Conservation (phyloP, 192 early-diverging fungal species). For the Mortierella antarctica region DNA sequence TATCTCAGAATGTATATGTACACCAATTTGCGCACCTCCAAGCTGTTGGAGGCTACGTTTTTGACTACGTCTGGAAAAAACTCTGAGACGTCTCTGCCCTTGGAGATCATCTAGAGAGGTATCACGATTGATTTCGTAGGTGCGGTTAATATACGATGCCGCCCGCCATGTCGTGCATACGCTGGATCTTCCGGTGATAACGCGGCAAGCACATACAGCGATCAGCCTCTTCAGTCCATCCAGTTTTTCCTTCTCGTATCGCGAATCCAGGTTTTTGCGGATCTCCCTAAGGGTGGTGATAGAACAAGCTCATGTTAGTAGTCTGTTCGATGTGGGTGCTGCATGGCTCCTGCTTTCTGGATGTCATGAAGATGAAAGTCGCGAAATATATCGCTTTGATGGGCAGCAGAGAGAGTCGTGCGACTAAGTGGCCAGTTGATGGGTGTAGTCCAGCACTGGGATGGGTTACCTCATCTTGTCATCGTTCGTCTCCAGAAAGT, state of each 20-base stretch:
- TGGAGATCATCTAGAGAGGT: constrained; percentile 79
- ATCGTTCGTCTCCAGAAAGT: constrained; percentile 93
- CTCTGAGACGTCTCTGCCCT: constrained; percentile 89
- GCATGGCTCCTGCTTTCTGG: too few relatives aligned
- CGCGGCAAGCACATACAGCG: constrained; percentile 64
- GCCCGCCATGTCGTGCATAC: too few relatives aligned
- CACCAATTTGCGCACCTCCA: constrained; percentile 94
- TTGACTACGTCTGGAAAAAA: constrained; percentile 97
- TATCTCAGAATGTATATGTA: constrained; percentile 97
- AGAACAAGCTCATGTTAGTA: background rate
- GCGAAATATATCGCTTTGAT: background rate
- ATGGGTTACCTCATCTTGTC: constrained; percentile 69
- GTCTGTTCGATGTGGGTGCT: too few relatives aligned
- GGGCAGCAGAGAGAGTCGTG: background rate
- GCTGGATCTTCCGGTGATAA: too few relatives aligned
- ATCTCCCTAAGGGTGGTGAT: constrained; percentile 64
- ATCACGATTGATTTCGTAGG: too few relatives aligned
- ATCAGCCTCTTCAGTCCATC: constrained; percentile 92
- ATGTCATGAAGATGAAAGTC: too few relatives aligned
- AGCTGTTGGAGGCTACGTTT: constrained; percentile 91
- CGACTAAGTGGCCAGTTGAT: constrained; percentile 3
- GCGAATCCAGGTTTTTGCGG: constrained; percentile 78
- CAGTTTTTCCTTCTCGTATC: constrained; percentile 92
- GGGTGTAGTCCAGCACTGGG: background rate
- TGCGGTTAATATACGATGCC: too few relatives aligned